Conservation (phyloP, 164 flowering plant genomes). For the Aristolochia contorta region DNA sequence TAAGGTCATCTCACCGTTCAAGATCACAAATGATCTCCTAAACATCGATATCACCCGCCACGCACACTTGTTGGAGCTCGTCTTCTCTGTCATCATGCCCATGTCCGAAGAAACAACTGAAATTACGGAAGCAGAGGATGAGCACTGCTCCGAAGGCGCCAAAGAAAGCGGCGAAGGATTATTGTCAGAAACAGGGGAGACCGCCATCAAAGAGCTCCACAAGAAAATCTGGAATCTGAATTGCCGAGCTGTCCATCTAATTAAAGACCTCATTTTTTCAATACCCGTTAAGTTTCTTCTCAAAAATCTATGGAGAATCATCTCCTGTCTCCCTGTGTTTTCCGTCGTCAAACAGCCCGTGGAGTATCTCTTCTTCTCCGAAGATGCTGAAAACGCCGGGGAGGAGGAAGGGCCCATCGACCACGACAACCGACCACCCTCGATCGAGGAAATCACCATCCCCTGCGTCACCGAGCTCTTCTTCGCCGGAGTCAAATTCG, state of each 20-base stretch:
- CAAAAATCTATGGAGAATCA: conserved; percentile 3
- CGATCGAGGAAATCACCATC: conserved; percentile 11
- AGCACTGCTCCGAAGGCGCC: neutral
- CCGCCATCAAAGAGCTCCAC: neutral
- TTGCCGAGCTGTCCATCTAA: neutral
- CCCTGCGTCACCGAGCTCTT: conserved; percentile 11
- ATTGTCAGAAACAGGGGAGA: neutral
- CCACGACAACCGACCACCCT: conserved; percentile 5
- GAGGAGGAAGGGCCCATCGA: conserved; percentile 32
- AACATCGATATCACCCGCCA: neutral
- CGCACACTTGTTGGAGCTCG: conserved; percentile 28
- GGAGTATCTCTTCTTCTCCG: neutral
- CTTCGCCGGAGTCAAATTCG: conserved; percentile 6
- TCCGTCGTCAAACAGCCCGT: conserved; percentile 4
- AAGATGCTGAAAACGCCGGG: neutral
- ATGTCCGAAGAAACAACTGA: conserved; percentile 1
- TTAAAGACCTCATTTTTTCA: neutral
- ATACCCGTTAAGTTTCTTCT: conserved; percentile 7
- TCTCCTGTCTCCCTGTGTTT: conserved; percentile 3
- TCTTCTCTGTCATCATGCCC: conserved; percentile 20
- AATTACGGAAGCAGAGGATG: neutral
- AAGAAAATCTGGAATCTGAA: neutral
- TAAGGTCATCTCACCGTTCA: conserved; percentile 29
- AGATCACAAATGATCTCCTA: conserved; percentile 1
- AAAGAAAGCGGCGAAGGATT: neutral